Evolutionary conservation across 164 flowering plant species (phyloP).

Genomic region (Chimonanthus praecox): DNA sequence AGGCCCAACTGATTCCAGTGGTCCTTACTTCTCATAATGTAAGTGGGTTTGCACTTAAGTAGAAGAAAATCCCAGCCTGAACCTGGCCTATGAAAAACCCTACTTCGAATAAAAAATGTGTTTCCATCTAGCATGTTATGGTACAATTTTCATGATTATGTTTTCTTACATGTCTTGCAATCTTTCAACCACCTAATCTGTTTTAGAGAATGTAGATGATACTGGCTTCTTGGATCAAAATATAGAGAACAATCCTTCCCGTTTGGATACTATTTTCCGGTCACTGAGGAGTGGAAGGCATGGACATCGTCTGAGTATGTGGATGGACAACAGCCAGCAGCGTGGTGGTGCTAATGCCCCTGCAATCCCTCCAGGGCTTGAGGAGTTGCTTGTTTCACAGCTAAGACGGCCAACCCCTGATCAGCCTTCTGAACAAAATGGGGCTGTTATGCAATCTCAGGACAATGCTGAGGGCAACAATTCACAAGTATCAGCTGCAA

Average conservation of each 20-base stretch:
- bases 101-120: too few species aligned
- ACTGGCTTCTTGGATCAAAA: slow-evolving; percentile 37
- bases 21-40: too few species aligned
- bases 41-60: too few species aligned
- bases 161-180: neutral
- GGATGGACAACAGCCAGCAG: slow-evolving; percentile 75
- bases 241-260: slow-evolving; percentile 49
- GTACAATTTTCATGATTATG: too few species aligned
- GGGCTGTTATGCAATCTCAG: slow-evolving; percentile 30
- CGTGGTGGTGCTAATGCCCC: slow-evolving; percentile 62
- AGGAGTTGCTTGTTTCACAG: slow-evolving; percentile 80
- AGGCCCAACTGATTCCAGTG: too few species aligned
- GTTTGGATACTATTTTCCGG: slow-evolving; percentile 79
- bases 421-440: slow-evolving; percentile 49
- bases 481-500: slow-evolving; percentile 22
- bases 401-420: slow-evolving; percentile 64
- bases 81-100: too few species aligned
- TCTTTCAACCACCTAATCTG: neutral
- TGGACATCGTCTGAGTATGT: slow-evolving; percentile 74
- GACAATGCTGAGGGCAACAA: slow-evolving; percentile 38
- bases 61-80: too few species aligned
- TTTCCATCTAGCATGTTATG: too few species aligned
- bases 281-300: slow-evolving; percentile 85
- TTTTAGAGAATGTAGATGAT: slow-evolving; percentile 52
- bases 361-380: slow-evolving; percentile 72